Percentiles rank a stretch among this genome's conserved stretches.
Conservation (phyloP, 805 yeast species). For the Metschnikowia lachancei region DNA sequence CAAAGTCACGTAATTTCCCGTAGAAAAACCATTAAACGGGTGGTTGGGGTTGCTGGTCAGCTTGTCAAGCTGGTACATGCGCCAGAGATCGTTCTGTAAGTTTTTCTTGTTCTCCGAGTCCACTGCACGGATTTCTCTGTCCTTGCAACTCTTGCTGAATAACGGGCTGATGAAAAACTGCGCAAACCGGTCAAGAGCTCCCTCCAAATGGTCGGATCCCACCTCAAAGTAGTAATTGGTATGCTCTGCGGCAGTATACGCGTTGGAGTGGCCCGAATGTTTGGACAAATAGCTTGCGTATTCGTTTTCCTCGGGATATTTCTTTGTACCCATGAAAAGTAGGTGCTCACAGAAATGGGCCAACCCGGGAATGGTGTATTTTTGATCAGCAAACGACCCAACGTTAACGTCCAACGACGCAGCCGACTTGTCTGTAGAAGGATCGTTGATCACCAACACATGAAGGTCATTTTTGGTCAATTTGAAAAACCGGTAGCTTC, state of each 20-base stretch:
- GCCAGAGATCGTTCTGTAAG: slow-evolving; percentile 85
- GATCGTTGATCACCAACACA: slow-evolving; percentile 65
- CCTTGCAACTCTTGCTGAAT: slow-evolving; percentile 71
- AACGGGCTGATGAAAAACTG: slow-evolving; percentile 89
- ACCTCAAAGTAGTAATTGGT: slow-evolving; percentile 92
- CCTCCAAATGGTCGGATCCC: slow-evolving; percentile 68
- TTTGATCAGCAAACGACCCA: slow-evolving; percentile 71
- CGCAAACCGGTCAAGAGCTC: slow-evolving; percentile 88
- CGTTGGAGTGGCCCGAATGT: slow-evolving; percentile 88
- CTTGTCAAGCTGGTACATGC: slow-evolving; percentile 81
- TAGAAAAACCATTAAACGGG: slow-evolving; percentile 84
- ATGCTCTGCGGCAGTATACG: slow-evolving; percentile 84
- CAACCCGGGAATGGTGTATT: slow-evolving; percentile 58
- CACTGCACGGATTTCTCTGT: slow-evolving; percentile 90
- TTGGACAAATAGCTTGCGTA: slow-evolving; percentile 71
- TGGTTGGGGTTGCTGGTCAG: slow-evolving; percentile 68
- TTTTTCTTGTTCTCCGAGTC: slow-evolving; percentile 96
- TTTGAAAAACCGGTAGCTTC: slow-evolving; percentile 66
- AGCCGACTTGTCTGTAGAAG: slow-evolving; percentile 69
- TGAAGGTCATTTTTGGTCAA: slow-evolving; percentile 53
- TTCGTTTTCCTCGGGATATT: slow-evolving; percentile 73
- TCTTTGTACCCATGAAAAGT: slow-evolving; percentile 74
- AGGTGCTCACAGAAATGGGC: slow-evolving; percentile 72
- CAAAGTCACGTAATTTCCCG: slow-evolving; percentile 81
- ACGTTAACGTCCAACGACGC: slow-evolving; percentile 78